Conservation (phyloP, 192 early-diverging fungal species). For the Backusella macrospora region DNA sequence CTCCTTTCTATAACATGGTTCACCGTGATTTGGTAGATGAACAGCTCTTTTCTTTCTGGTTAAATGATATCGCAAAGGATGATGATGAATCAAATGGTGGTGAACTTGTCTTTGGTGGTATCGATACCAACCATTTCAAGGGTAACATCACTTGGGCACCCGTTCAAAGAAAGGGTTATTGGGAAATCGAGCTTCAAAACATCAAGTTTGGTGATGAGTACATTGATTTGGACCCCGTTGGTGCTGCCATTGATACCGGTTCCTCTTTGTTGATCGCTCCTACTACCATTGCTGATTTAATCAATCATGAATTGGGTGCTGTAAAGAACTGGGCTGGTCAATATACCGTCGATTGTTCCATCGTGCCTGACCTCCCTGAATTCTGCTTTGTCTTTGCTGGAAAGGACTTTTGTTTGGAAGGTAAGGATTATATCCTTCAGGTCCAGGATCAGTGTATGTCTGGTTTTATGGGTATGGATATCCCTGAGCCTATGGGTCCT, state of each 20-base stretch:
- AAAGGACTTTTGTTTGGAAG: conserved; percentile 52
- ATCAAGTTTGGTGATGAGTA: conserved; percentile 78
- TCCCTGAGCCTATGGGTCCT: conserved; percentile 69
- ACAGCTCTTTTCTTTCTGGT: conserved; percentile 88
- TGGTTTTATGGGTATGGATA: conserved; percentile 92
- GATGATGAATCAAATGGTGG: conserved; percentile 61
- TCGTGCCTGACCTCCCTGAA: conserved; percentile 75
- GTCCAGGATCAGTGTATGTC: conserved; percentile 73
- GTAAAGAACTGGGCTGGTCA: conserved; percentile 92
- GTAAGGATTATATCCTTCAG: conserved; percentile 64
- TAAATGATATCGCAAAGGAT: conserved; percentile 65
- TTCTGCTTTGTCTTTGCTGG: conserved; percentile 71
- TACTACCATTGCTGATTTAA: conserved; percentile 76
- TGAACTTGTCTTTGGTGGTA: conserved; percentile 90
- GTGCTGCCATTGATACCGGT: conserved; percentile 92
- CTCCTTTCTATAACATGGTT: conserved; percentile 95
- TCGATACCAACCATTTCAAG: conserved; percentile 74
- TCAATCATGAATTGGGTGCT: conserved; percentile 91
- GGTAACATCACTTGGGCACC: conserved; percentile 80
- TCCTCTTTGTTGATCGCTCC: conserved; percentile 86
- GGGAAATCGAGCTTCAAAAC: conserved; percentile 92
- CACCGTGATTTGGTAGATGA: conserved; percentile 78
- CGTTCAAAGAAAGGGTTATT: conserved; percentile 92
- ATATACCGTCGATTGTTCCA: conserved; percentile 74
- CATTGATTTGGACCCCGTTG: conserved; percentile 62